These are phyloP conservation scores for Yamagishiella unicocca DNA, from an alignment of 139 green algal genomes.

Conservation along the genomic window DNA sequence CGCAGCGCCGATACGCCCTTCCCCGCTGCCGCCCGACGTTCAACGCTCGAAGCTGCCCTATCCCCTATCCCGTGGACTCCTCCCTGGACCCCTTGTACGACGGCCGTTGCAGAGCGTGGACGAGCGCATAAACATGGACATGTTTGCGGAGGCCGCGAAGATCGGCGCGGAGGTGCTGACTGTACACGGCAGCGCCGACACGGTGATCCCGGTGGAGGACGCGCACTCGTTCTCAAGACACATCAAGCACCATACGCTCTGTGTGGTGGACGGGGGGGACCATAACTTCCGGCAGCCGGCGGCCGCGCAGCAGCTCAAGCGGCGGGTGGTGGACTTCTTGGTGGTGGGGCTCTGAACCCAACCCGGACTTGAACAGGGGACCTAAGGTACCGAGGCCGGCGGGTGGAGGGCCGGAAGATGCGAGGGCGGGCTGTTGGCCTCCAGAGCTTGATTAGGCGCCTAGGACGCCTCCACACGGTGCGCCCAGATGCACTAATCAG, in stretches of 20 bases:
- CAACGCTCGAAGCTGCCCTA: too few relatives aligned
- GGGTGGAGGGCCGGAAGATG: too few relatives aligned
- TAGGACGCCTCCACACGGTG: too few relatives aligned
- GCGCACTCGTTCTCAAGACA: constrained; percentile 42
- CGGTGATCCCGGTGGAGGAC: constrained; percentile 67
- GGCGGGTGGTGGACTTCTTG: constrained; percentile 12
- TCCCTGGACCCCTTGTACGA: neutral
- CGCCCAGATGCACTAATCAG: too few relatives aligned
- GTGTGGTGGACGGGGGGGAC: constrained; percentile 63
- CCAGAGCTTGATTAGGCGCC: too few relatives aligned
- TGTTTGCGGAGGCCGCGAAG: constrained; percentile 43
- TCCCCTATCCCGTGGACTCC: too few relatives aligned
- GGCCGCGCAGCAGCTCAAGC: neutral
- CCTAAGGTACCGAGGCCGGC: too few relatives aligned
- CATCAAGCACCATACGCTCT: constrained; percentile 47
- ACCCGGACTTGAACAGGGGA: too few relatives aligned
- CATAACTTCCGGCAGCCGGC: constrained; percentile 61
- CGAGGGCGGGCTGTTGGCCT: too few relatives aligned
- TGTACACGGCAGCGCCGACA: constrained; percentile 70
- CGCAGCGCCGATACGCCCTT: too few relatives aligned
- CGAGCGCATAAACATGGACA: constrained; percentile 59
- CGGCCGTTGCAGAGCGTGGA: constrained; percentile 36
- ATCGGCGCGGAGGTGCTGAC: constrained; percentile 65
- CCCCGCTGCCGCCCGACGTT: too few relatives aligned
- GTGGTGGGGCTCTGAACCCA: too few relatives aligned